Percentiles rank a stretch among this genome's conserved stretches.
Evolutionary conservation across 768 basidiomycete species (phyloP).

Genomic region (Boletus tomentosulus): DNA sequence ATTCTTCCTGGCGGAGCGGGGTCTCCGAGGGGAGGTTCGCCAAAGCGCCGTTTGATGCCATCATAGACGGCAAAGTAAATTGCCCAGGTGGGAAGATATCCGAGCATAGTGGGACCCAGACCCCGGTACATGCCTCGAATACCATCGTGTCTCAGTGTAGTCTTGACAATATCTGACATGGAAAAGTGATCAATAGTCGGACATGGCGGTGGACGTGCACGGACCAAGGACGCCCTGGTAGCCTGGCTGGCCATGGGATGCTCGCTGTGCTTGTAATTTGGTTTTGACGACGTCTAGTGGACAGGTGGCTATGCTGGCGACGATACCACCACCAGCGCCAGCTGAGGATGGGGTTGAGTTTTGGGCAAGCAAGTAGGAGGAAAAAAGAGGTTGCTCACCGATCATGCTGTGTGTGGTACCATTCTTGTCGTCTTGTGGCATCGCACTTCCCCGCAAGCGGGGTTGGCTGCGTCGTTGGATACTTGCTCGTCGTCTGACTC

Average conservation of each 20-base stretch:
- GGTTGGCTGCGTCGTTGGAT: slow-evolving; percentile 19
- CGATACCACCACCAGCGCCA: slow-evolving; percentile 92
- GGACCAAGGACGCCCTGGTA: slow-evolving; percentile 77
- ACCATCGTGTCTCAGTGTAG: slow-evolving; percentile 63
- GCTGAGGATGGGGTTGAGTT: slow-evolving; percentile 41
- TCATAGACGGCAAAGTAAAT: slow-evolving; percentile 99
- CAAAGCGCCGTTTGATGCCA: slow-evolving; percentile 82
- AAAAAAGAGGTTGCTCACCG: slow-evolving; percentile 42
- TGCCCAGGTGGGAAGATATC: slow-evolving; percentile 98
- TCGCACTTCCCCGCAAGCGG: slow-evolving; percentile 64
- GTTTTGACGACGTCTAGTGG: slow-evolving; percentile 98
- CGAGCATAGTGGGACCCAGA: slow-evolving; percentile 93
- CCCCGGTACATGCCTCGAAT: slow-evolving; percentile 91
- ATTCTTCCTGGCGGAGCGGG: slow-evolving; percentile 41
- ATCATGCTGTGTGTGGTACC: slow-evolving; percentile 81
- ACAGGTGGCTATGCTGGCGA: slow-evolving; percentile 91
- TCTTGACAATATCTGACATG: slow-evolving; percentile 46
- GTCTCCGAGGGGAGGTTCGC: slow-evolving; percentile 54
- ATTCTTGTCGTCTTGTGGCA: slow-evolving; percentile 55
- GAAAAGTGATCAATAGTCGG: neutral
- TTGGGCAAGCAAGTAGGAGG: neutral
- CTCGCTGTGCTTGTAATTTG: slow-evolving; percentile 90
- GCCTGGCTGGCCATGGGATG: slow-evolving; percentile 59
- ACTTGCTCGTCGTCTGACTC: neutral
- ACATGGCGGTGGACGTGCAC: slow-evolving; percentile 25